Conservation (phyloP, 2,329 filamentous ascomycete genomes). For the Westerdykella ornata region DNA sequence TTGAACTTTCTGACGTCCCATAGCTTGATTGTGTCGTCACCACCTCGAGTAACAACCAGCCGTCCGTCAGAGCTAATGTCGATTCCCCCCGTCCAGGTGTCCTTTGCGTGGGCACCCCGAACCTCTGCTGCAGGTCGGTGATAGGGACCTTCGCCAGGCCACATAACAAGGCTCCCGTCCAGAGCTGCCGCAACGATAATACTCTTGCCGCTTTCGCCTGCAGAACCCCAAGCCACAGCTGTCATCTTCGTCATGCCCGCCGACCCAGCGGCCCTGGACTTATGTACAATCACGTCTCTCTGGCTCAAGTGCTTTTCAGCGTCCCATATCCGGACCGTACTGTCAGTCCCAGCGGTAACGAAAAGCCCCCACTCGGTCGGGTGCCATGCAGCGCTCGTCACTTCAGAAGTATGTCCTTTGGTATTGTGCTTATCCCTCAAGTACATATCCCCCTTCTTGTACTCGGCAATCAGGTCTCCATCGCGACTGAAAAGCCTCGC, state of each 20-base stretch:
- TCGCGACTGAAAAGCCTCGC: constrained; percentile 85
- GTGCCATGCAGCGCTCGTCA: constrained; percentile 86
- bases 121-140: constrained; percentile 76
- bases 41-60: constrained; percentile 82
- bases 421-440: constrained; percentile 95
- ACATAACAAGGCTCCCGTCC: constrained; percentile 88
- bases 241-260: constrained; percentile 93
- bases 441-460: constrained; percentile 98
- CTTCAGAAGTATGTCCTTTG: constrained; percentile 89
- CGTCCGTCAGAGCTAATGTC: constrained; percentile 88
- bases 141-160: constrained; percentile 81
- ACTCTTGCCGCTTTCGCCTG: constrained; percentile 68
- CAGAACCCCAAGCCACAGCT: constrained; percentile 76
- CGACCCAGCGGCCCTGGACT: constrained; percentile 79
- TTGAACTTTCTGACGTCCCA: constrained; percentile 98
- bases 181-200: constrained; percentile 75
- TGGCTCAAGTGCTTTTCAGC: constrained; percentile 84
- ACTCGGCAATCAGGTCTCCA: constrained; percentile 77
- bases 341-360: constrained; percentile 88
- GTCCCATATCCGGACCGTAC: constrained; percentile 94
- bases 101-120: constrained; percentile 68
- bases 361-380: constrained; percentile 78
- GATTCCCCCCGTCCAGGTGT: constrained; percentile 87
- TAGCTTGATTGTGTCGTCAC: constrained; percentile 86
- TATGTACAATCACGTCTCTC: constrained; percentile 91